Base-by-base conservation (phyloP, 2,329 filamentous ascomycete species). In the Peltaster fructicola region DNA sequence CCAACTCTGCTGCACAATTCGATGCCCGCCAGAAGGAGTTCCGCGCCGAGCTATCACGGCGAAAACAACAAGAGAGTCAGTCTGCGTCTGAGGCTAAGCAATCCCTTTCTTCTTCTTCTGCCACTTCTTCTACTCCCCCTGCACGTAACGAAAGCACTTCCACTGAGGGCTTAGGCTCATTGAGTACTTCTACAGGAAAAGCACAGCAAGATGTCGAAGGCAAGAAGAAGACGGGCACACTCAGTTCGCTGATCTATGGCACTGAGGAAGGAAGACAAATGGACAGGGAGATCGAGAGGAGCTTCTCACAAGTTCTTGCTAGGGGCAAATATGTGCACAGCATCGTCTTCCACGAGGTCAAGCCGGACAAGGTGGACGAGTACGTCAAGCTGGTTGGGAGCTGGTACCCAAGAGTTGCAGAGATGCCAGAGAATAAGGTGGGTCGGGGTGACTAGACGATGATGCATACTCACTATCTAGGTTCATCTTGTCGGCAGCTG, bases 301-400 rank as follows among this genome's bases (percentile, higher is more conserved):
- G 79, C 48, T 98, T 95, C 58, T 90, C 79, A 25, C 84, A 93
- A 52, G 79, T 95, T 21, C 62, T 98, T 22, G 88, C 88, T 13
- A 69, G 88, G 37, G 88, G 88, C 47, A 98, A 98, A 59, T 98
- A 98, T 46, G 84, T 98, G 27, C 88, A 98, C 55, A 90, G 82
- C 22, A 93, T 98, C 50, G 82, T 92, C 30, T 81, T 92, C 47
- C 88, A 98, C 59, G 70, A 90, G 33, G 88, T 98, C 37, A 82
- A 90, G 57, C 82, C 84, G 32, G 82, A 93, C 43, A 88, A 81
- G 56, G 79, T 93, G 22, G 82, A 93, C 35, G 85, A 95, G 45
- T 98, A 98, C 47, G 73, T 85, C 25, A 65, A 85, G 30, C 63
- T 95, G 24, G 80, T 95, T 8, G 81, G 88, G 31, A 63, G 67